These are phyloP conservation scores for Globisporangium cystogenes DNA, from an alignment of 352 stramenopile genomes.

Conservation along the genomic window DNA sequence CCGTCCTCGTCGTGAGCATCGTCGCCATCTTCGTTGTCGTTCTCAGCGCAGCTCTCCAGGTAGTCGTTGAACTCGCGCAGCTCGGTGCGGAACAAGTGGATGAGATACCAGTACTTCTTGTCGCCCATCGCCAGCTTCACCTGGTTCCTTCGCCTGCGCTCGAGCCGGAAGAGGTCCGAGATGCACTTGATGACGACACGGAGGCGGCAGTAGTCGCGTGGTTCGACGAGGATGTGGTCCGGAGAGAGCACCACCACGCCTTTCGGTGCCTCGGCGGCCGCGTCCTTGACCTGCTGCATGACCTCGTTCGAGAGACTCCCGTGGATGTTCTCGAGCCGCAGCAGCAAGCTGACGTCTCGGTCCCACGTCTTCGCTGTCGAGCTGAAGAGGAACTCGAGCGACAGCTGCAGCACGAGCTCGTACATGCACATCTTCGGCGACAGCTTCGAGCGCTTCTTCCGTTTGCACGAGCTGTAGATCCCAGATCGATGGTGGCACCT, in stretches of 20 bases:
- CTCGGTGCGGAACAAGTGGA: conserved; percentile 34
- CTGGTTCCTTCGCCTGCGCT: conserved; percentile 33
- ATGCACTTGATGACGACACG: conserved; percentile 31
- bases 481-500: not conserved
- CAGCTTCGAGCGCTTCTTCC: conserved; percentile 9
- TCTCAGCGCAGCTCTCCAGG: conserved; percentile 6
- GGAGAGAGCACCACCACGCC: conserved; percentile 6
- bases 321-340: conserved; percentile 44
- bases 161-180: conserved; percentile 43
- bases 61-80: conserved; percentile 38
- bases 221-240: conserved; percentile 1
- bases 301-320: conserved; percentile 33
- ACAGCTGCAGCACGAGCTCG: conserved; percentile 36
- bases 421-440: conserved; percentile 27
- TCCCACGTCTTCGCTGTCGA: conserved; percentile 31
- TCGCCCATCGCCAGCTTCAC: conserved; percentile 24
- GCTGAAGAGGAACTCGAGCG: conserved; percentile 32
- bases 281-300: conserved; percentile 13
- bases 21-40: conserved; percentile 6
- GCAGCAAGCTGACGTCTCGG: conserved; percentile 37
- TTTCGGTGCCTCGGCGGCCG: not conserved
- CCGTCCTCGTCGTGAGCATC: conserved; percentile 5
- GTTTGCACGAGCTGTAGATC: conserved; percentile 13
- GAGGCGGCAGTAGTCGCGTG: conserved; percentile 19
- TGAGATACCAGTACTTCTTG: conserved; percentile 45